Conservation (phyloP, 2,329 filamentous ascomycete species). For the Diplocarpon rosae region DNA sequence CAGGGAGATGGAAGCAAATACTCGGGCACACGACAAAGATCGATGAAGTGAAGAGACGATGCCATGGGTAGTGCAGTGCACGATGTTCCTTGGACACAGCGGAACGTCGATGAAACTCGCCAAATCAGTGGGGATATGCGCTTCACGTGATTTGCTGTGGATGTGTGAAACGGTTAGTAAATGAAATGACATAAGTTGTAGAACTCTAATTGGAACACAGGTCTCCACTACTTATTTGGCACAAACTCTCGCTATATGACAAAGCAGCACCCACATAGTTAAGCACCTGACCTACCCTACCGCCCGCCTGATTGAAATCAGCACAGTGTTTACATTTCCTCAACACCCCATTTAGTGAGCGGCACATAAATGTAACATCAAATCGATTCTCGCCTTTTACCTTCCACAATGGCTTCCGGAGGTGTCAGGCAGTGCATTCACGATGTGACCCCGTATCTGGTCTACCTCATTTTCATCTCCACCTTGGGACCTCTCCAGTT, state of each 20-base stretch:
- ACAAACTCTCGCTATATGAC: too few species aligned
- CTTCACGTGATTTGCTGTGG: too few species aligned
- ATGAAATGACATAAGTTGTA: too few species aligned
- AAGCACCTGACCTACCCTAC: too few species aligned
- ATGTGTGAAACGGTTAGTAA: too few species aligned
- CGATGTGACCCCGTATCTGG: conserved; percentile 59
- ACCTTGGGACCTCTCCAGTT: conserved; percentile 88
- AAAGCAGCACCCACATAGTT: too few species aligned
- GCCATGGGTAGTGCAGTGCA: conserved; percentile 3
- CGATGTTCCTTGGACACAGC: conserved; percentile 3
- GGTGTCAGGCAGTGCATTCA: conserved; percentile 25
- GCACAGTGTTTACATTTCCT: too few species aligned
- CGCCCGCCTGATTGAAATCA: too few species aligned
- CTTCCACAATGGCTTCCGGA: conserved; percentile 20
- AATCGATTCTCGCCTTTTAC: not conserved
- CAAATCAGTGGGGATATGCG: not conserved
- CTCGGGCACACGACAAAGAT: not conserved
- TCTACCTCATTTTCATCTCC: conserved; percentile 63
- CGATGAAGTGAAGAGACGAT: conserved; percentile 6
- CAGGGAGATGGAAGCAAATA: not conserved
- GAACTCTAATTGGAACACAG: too few species aligned
- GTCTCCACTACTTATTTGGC: too few species aligned
- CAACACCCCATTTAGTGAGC: too few species aligned
- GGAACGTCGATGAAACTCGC: conserved; percentile 7
- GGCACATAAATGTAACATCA: too few species aligned